These are phyloP conservation scores for Globisporangium lucens DNA, from an alignment of 352 stramenopile species.

Conservation along the genomic window DNA sequence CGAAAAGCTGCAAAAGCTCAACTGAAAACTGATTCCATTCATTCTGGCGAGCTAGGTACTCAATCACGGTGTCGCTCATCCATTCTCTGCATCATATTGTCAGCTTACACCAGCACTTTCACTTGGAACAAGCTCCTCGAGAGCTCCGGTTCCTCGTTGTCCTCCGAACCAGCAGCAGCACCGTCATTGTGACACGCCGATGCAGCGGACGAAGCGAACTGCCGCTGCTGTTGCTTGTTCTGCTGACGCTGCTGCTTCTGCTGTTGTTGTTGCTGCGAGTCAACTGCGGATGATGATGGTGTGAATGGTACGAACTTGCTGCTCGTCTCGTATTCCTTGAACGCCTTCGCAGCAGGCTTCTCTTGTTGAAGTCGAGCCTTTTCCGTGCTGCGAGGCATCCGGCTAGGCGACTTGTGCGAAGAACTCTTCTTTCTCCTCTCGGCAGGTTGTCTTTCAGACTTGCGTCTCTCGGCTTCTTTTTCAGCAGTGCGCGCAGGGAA, in stretches of 20 bases:
- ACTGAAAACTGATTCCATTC: background rate
- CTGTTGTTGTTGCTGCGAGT: background rate
- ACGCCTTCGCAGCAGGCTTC: background rate
- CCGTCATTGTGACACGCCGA: background rate
- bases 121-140: conserved; percentile 55
- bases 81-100: background rate
- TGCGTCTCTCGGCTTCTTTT: background rate
- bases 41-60: background rate
- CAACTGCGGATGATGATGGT: conserved; percentile 1
- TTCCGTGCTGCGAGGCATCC: background rate
- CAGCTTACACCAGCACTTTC: conserved; percentile 50
- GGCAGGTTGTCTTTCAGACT: background rate
- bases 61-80: background rate
- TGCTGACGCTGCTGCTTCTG: conserved; percentile 10
- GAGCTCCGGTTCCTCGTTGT: conserved; percentile 21
- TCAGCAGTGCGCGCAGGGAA: conserved; percentile 6
- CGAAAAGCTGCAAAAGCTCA: background rate
- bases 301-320: background rate
- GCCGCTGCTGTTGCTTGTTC: conserved; percentile 12
- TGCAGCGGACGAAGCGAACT: conserved; percentile 1
- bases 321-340: conserved; percentile 4
- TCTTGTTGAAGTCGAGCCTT: background rate
- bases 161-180: background rate
- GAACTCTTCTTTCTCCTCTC: conserved; percentile 1
- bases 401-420: conserved; percentile 1